A percentile compares a stretch with the other conserved stretches of the same genome.
Evolutionary conservation across 305 asterid genomes (phyloP).

Genomic region (Striga hermonthica): DNA sequence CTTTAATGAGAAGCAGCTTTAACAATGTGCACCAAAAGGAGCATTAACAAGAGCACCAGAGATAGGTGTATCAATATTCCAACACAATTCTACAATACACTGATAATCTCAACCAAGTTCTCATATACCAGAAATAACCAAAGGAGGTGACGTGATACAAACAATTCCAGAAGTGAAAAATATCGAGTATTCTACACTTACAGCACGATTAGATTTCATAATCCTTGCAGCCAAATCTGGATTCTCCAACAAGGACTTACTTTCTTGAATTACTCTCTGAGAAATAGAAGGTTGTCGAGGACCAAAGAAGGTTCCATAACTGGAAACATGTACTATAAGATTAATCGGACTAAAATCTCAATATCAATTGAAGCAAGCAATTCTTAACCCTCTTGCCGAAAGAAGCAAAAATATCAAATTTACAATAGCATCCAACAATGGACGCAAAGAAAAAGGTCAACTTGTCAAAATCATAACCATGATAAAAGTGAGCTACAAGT

Average conservation of each 20-base stretch:
- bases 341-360: slow-evolving; percentile 11
- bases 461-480: too few relatives aligned
- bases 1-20: not conserved
- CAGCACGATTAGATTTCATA: slow-evolving; percentile 41
- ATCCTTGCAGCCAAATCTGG: slow-evolving; percentile 69
- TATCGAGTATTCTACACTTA: slow-evolving; percentile 34
- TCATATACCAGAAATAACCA: slow-evolving; percentile 2
- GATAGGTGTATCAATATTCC: too few relatives aligned
- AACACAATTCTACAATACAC: not conserved
- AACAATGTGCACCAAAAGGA: too few relatives aligned
- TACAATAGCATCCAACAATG: too few relatives aligned
- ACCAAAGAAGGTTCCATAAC: slow-evolving; percentile 95
- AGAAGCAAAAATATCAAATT: not conserved
- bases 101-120: not conserved
- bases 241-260: slow-evolving; percentile 84
- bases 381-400: not conserved
- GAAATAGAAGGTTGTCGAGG: slow-evolving; percentile 93
- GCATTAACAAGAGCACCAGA: too few relatives aligned
- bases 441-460: too few relatives aligned
- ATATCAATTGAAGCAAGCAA: not conserved
- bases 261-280: slow-evolving; percentile 91
- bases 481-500: too few relatives aligned
- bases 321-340: slow-evolving; percentile 37
- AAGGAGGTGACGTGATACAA: slow-evolving; percentile 15
- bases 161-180: slow-evolving; percentile 22